A percentile compares a stretch with the other conserved stretches of the same genome.
phyloP scores from a whole-genome alignment of 352 stramenopile species.

The Phytophthora sp. region DNA sequence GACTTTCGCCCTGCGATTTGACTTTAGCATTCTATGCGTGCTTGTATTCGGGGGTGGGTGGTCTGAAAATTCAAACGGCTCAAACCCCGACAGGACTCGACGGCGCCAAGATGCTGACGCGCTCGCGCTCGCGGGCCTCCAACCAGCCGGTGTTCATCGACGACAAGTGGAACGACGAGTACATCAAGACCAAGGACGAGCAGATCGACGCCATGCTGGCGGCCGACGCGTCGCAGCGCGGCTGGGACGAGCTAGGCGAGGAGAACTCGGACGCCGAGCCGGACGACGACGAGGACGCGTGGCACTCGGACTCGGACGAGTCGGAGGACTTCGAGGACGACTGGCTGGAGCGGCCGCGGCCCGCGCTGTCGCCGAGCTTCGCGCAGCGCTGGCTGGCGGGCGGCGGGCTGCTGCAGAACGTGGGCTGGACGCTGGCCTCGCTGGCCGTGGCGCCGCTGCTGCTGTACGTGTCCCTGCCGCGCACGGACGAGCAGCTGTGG shows the following conservation, averaged over 20 bases:
- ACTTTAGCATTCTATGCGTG: too few relatives aligned
- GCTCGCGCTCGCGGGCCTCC: constrained; percentile 60
- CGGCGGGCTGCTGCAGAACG: constrained; percentile 50
- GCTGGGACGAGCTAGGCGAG: constrained; percentile 60
- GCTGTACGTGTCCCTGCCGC: constrained; percentile 47
- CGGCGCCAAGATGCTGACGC: constrained; percentile 64
- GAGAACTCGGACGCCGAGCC: constrained; percentile 38
- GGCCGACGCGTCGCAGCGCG: constrained; percentile 42
- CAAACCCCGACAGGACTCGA: background rate
- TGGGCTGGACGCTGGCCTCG: constrained; percentile 58
- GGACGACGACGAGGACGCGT: constrained; percentile 31
- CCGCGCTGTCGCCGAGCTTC: background rate
- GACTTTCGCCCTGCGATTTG: too few relatives aligned
- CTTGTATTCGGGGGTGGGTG: background rate
- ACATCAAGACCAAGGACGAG: constrained; percentile 85
- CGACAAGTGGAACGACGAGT: constrained; percentile 85
- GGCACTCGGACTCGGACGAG: constrained; percentile 43
- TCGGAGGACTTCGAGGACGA: constrained; percentile 35
- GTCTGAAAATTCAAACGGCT: constrained; percentile 15
- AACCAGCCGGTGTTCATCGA: constrained; percentile 83
- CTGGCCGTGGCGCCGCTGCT: constrained; percentile 47
- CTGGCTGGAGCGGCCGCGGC: constrained; percentile 14
- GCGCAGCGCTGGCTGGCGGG: constrained; percentile 39
- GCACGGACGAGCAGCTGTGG: constrained; percentile 27
- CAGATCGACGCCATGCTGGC: constrained; percentile 80